Conservation (phyloP, 1,139 yeast species). For the Zygosaccharomyces sapae region DNA sequence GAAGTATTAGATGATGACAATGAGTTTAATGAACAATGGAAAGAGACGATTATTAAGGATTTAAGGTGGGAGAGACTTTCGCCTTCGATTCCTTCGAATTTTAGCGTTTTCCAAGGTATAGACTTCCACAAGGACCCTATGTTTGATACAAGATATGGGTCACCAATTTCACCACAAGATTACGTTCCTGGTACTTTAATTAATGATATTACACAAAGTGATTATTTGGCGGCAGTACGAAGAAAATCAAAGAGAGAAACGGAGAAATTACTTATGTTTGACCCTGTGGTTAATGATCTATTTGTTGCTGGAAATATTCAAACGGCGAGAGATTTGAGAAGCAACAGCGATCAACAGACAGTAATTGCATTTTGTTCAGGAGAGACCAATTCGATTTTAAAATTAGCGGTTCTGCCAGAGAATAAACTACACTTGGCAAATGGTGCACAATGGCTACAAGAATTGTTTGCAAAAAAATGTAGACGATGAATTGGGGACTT, state of each 20-base stretch:
- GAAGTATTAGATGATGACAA: slow-evolving; percentile 51
- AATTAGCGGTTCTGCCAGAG: slow-evolving; percentile 11
- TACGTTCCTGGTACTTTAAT: slow-evolving; percentile 18
- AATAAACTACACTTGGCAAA: neutral
- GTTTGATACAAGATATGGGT: slow-evolving; percentile 14
- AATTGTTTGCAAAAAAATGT: neutral
- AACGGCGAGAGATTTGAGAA: slow-evolving; percentile 25
- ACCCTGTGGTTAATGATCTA: slow-evolving; percentile 18
- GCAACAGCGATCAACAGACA: slow-evolving; percentile 20
- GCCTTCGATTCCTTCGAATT: slow-evolving; percentile 16
- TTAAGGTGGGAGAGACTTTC: slow-evolving; percentile 17
- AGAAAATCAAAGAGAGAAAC: neutral
- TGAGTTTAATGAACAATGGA: slow-evolving; percentile 16
- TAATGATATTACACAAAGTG: slow-evolving; percentile 8
- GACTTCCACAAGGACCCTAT: slow-evolving; percentile 11
- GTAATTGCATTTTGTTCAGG: slow-evolving; percentile 26
- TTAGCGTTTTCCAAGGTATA: slow-evolving; percentile 18
- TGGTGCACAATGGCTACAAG: slow-evolving; percentile 1
- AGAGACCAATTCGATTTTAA: slow-evolving; percentile 19
- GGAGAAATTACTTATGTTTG: slow-evolving; percentile 7
- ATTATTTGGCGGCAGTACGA: slow-evolving; percentile 3
- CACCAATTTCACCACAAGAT: slow-evolving; percentile 12
- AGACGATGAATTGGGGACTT: slow-evolving; percentile 2
- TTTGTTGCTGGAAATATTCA: slow-evolving; percentile 23
- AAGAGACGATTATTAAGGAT: slow-evolving; percentile 12